These are phyloP conservation scores for Pseudocercospora fijiensis DNA, from an alignment of 2,329 filamentous ascomycete species.

Conservation along the genomic window DNA sequence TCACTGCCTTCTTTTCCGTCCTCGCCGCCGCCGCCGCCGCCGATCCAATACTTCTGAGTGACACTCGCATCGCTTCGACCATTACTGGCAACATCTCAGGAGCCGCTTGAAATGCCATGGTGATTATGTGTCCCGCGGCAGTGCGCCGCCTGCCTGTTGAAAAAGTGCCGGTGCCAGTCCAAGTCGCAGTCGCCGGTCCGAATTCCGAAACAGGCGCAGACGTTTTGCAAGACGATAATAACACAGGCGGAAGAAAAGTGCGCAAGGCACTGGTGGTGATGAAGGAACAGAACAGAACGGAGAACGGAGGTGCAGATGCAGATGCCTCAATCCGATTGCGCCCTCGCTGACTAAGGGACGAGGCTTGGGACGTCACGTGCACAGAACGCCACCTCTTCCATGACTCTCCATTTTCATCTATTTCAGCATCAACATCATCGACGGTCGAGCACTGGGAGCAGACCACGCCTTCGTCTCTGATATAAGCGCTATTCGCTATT, in stretches of 20 bases:
- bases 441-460: neutral
- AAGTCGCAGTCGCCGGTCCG: neutral
- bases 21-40: neutral
- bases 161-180: too few species aligned
- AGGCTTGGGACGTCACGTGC: neutral
- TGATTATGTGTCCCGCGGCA: conserved; percentile 21
- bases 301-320: too few species aligned
- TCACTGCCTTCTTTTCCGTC: neutral
- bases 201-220: neutral
- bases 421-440: neutral
- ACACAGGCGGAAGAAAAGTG: neutral
- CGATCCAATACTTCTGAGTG: conserved; percentile 15
- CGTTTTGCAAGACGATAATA: neutral
- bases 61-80: conserved; percentile 39
- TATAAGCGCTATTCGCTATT: neutral
- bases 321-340: neutral
- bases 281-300: neutral
- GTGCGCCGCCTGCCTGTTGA: conserved; percentile 11
- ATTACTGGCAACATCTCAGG: conserved; percentile 44
- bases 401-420: neutral
- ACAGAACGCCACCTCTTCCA: neutral
- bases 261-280: neutral
- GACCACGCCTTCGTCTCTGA: neutral
- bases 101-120: conserved; percentile 53
- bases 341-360: neutral